Evolutionary conservation across 2,329 filamentous ascomycete genomes (phyloP).

Genomic region (Onygenales sp.): DNA sequence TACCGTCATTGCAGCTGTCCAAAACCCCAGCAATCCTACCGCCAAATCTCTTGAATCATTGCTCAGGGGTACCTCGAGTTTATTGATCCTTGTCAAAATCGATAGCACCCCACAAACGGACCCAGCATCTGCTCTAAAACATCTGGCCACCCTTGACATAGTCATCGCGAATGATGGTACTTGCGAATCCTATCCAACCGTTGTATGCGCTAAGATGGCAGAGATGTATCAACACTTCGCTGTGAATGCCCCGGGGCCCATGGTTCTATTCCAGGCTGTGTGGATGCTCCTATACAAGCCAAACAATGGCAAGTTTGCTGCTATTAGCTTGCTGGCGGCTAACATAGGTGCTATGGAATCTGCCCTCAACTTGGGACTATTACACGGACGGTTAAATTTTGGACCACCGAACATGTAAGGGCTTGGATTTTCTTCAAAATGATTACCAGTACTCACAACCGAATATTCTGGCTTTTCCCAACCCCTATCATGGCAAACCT

Average conservation of each 20-base stretch:
- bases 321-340: constrained; percentile 26
- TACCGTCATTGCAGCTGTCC: constrained; percentile 17
- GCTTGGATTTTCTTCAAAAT: too few species aligned
- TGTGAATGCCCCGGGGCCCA: constrained; percentile 28
- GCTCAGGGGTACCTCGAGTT: constrained; percentile 24
- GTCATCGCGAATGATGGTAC: constrained; percentile 47
- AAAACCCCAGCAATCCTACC: constrained; percentile 7
- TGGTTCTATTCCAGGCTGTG: constrained; percentile 39
- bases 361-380: too few species aligned
- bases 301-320: constrained; percentile 26
- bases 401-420: too few species aligned
- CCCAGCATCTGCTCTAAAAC: constrained; percentile 22
- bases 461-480: too few species aligned
- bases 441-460: too few species aligned
- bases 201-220: constrained; percentile 7
- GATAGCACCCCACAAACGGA: constrained; percentile 30
- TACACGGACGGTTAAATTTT: too few species aligned
- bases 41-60: constrained; percentile 17
- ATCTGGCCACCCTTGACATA: constrained; percentile 34
- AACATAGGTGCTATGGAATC: constrained; percentile 12
- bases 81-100: constrained; percentile 35
- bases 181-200: constrained; percentile 9
- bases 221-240: constrained; percentile 20
- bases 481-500: too few species aligned
- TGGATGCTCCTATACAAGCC: constrained; percentile 30